phyloP scores from a whole-genome alignment of 208 protist species.

The Crithidia acanthocephali region DNA sequence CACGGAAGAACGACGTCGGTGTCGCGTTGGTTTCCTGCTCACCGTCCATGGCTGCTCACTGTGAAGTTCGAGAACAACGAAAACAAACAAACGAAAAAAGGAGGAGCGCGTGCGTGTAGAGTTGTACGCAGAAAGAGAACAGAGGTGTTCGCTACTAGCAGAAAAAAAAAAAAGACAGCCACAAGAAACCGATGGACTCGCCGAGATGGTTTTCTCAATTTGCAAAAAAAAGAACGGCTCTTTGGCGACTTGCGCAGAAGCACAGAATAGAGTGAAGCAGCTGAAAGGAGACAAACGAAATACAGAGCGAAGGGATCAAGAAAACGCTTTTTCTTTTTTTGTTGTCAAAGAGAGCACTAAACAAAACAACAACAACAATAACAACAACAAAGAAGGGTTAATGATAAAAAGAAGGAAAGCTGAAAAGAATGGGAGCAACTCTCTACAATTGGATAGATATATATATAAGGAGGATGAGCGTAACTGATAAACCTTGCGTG shows the following conservation, averaged over 20 bases:
- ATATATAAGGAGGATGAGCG: neutral
- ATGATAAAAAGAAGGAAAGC: neutral
- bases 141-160: too few species aligned
- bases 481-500: too few species aligned
- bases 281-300: neutral
- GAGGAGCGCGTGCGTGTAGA: neutral
- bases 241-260: too few species aligned
- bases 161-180: too few species aligned
- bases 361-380: too few species aligned
- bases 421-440: neutral
- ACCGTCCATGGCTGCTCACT: slow-evolving; percentile 22
- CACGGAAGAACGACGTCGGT: slow-evolving; percentile 57
- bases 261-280: too few species aligned
- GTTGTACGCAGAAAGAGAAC: neutral
- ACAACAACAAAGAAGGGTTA: too few species aligned
- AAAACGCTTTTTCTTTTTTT: slow-evolving; percentile 2
- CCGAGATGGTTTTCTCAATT: too few species aligned
- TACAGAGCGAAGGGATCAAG: neutral
- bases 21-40: slow-evolving; percentile 34
- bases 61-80: neutral
- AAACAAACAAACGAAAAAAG: neutral
- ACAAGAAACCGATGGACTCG: too few species aligned
- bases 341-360: too few species aligned
- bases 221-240: too few species aligned
- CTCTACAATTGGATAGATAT: too few species aligned